A percentile compares a stretch with the other conserved stretches of the same genome.
These are phyloP conservation scores for Lasiosphaeria ovina DNA, from an alignment of 495 filamentous ascomycete species.

Conservation along the genomic window DNA sequence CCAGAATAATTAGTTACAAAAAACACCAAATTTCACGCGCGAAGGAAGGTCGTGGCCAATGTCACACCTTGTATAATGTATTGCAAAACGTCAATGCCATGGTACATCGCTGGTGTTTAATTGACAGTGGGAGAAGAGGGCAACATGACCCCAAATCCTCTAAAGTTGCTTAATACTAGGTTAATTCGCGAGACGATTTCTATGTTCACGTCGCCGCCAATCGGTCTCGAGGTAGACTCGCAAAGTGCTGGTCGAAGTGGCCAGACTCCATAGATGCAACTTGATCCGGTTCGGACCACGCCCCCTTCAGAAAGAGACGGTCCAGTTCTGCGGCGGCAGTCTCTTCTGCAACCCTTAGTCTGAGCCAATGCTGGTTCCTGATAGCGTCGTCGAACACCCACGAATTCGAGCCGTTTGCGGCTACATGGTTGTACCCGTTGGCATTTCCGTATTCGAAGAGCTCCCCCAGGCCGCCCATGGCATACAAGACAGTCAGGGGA, in stretches of 20 bases:
- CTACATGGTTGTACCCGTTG: slow-evolving; percentile 33
- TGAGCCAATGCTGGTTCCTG: slow-evolving; percentile 35
- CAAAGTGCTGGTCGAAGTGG: background rate
- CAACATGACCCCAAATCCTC: too few species aligned
- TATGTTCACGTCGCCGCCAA: background rate
- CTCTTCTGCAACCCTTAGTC: slow-evolving; percentile 22
- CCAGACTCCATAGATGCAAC: background rate
- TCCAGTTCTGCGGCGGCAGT: slow-evolving; percentile 26
- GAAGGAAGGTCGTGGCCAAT: too few species aligned
- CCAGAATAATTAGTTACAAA: too few species aligned
- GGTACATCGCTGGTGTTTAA: too few species aligned
- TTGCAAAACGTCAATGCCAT: too few species aligned
- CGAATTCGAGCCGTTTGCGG: slow-evolving; percentile 30
- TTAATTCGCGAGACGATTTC: background rate
- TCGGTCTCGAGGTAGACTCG: background rate
- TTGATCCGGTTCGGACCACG: background rate
- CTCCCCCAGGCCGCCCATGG: slow-evolving; percentile 36
- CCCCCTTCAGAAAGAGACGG: slow-evolving; percentile 16
- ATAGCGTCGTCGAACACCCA: slow-evolving; percentile 35
- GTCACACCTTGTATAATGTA: too few species aligned
- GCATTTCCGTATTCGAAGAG: slow-evolving; percentile 33
- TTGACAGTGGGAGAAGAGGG: too few species aligned
- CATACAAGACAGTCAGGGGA: slow-evolving; percentile 44
- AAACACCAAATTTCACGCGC: too few species aligned
- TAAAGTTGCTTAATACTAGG: too few species aligned